These are phyloP conservation scores for Venturiaceae sp. DNA, from an alignment of 2,329 filamentous ascomycete genomes.

Conservation along the genomic window DNA sequence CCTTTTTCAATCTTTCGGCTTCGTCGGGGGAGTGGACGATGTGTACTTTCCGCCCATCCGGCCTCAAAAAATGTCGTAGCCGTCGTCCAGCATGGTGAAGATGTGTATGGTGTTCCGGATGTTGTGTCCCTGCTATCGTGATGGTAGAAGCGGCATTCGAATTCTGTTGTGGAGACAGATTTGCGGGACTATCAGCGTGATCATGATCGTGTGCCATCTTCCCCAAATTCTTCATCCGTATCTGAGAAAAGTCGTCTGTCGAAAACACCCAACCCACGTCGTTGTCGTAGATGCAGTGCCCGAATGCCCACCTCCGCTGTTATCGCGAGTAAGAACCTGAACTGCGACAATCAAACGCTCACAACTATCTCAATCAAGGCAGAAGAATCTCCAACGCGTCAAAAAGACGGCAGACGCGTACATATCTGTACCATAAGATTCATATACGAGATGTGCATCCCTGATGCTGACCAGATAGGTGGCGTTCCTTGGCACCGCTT, in stretches of 20 bases:
- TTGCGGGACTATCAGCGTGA: neutral
- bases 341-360: neutral
- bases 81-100: slow-evolving; percentile 26
- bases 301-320: neutral
- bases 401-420: neutral
- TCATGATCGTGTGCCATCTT: neutral
- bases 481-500: neutral
- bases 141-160: neutral
- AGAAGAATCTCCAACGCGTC: neutral
- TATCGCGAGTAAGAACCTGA: neutral
- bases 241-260: neutral
- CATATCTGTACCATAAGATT: neutral
- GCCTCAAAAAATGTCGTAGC: slow-evolving; percentile 44
- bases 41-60: slow-evolving; percentile 46
- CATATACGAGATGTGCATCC: neutral
- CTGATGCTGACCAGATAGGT: neutral
- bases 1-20: slow-evolving; percentile 35
- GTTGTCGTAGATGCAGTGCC: neutral
- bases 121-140: neutral
- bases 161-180: neutral
- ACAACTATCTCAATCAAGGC: neutral
- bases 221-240: neutral
- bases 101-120: neutral
- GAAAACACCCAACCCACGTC: neutral
- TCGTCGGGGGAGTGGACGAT: slow-evolving; percentile 48